These are phyloP conservation scores for Irpex sp. DNA, from an alignment of 1,284 basidiomycete species.

Conservation along the genomic window DNA sequence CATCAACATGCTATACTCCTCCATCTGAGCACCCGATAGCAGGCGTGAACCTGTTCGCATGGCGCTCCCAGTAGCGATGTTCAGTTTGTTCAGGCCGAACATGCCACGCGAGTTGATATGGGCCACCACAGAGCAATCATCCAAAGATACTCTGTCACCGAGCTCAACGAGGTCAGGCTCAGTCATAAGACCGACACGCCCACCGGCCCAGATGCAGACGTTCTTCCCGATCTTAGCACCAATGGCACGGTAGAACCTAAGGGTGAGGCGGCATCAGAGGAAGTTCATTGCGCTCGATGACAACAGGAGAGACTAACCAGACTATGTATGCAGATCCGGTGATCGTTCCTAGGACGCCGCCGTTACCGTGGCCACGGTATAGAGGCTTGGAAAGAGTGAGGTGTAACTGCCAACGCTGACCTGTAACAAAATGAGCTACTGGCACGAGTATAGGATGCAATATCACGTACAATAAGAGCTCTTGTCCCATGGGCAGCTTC, in stretches of 20 bases:
- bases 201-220: constrained; percentile 35
- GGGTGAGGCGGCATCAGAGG: too few species aligned
- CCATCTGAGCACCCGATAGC: constrained; percentile 48
- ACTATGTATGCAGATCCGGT: constrained; percentile 38
- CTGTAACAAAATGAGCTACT: neutral
- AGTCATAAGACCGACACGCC: constrained; percentile 38
- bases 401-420: constrained; percentile 43
- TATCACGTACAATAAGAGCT: constrained; percentile 35
- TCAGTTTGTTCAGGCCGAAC: constrained; percentile 39
- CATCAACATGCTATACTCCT: constrained; percentile 41
- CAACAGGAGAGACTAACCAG: constrained; percentile 26
- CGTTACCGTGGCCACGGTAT: constrained; percentile 36
- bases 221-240: constrained; percentile 41
- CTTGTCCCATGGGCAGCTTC: constrained; percentile 39
- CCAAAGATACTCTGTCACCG: constrained; percentile 37
- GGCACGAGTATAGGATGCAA: neutral
- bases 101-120: constrained; percentile 44
- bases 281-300: neutral
- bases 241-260: constrained; percentile 29
- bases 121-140: constrained; percentile 43
- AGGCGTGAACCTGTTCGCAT: constrained; percentile 41
- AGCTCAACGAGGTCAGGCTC: constrained; percentile 43
- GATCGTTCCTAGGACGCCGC: constrained; percentile 34
- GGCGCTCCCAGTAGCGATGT: constrained; percentile 35
- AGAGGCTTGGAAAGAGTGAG: constrained; percentile 32